These are phyloP conservation scores for Lunularia cruciata DNA, from an alignment of 225 moss, liverwort and hornwort genomes.

Conservation along the genomic window DNA sequence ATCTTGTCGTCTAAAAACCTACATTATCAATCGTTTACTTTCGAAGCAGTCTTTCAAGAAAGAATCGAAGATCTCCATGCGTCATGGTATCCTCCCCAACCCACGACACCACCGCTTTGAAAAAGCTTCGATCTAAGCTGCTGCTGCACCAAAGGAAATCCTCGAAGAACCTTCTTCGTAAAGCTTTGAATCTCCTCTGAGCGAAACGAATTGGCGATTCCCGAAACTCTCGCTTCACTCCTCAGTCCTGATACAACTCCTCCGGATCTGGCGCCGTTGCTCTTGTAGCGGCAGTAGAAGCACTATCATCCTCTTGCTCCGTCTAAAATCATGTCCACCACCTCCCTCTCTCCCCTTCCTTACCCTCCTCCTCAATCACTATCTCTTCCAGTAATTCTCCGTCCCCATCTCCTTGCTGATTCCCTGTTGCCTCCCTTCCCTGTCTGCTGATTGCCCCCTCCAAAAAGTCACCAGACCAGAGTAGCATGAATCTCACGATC, in stretches of 20 bases:
- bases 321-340: no score
- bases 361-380: neutral
- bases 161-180: neutral
- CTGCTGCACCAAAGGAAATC: neutral
- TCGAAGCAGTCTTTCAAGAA: neutral
- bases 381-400: neutral
- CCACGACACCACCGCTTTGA: neutral
- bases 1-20: neutral
- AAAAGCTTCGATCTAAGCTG: neutral
- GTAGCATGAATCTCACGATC: no score
- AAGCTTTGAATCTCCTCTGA: constrained; percentile 34
- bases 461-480: no score
- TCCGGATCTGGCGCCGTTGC: constrained; percentile 25
- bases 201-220: constrained; percentile 17
- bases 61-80: no score
- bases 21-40: neutral
- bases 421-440: neutral
- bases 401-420: neutral
- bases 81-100: neutral
- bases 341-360: no score
- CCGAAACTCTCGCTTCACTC: constrained; percentile 31
- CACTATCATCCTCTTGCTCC: no score
- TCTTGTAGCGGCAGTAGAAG: neutral
- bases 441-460: no score
- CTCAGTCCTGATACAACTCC: constrained; percentile 1